Conservation (phyloP, 2,329 filamentous ascomycete species). For the Pseudocercospora crystallina region DNA sequence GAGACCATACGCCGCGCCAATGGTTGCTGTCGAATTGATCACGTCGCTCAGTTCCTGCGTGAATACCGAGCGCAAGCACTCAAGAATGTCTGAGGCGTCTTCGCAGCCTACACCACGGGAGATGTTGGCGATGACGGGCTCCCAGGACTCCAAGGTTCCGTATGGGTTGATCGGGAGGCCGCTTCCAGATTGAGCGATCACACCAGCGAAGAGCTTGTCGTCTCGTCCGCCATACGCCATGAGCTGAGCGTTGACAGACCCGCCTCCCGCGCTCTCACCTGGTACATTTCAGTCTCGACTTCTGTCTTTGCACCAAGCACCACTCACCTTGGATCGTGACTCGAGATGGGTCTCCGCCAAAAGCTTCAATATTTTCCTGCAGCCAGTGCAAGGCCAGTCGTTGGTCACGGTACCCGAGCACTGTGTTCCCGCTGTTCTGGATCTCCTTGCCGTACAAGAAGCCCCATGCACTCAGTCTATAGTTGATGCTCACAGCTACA, state of each 20-base stretch:
- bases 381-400: slow-evolving; percentile 46
- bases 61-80: slow-evolving; percentile 32
- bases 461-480: slow-evolving; percentile 66
- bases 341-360: slow-evolving; percentile 28
- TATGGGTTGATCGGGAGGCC: slow-evolving; percentile 32
- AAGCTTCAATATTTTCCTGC: slow-evolving; percentile 32
- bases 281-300: too few relatives aligned
- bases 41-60: slow-evolving; percentile 23
- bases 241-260: slow-evolving; percentile 52
- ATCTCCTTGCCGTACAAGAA: slow-evolving; percentile 61
- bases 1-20: slow-evolving; percentile 21
- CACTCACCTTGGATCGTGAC: slow-evolving; percentile 28
- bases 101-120: slow-evolving; percentile 23
- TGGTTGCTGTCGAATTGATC: slow-evolving; percentile 26
- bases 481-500: slow-evolving; percentile 61
- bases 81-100: slow-evolving; percentile 33
- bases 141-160: slow-evolving; percentile 23
- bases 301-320: too few relatives aligned
- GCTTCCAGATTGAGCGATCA: slow-evolving; percentile 51
- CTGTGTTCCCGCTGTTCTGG: slow-evolving; percentile 54
- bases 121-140: slow-evolving; percentile 30
- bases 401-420: slow-evolving; percentile 37
- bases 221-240: slow-evolving; percentile 56
- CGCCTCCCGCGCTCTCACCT: slow-evolving; percentile 34
- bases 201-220: slow-evolving; percentile 55